phyloP scores from a whole-genome alignment of 345 rosid genomes.

The Pistacia integerrima region DNA sequence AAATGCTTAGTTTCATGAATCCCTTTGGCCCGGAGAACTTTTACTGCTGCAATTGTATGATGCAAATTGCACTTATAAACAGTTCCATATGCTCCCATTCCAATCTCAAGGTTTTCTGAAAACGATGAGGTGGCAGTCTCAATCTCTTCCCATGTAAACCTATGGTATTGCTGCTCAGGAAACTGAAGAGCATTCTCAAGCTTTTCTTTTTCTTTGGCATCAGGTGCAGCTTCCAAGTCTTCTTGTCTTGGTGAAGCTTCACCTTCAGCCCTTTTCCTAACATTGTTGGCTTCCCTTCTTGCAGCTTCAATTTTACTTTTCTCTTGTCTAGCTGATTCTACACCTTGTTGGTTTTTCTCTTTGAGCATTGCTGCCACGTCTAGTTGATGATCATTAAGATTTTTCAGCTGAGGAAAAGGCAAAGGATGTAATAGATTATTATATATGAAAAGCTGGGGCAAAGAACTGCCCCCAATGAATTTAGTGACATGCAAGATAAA shows the following conservation, averaged over 20 bases:
- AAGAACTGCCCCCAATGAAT: too few relatives aligned
- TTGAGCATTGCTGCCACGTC: conserved; percentile 62
- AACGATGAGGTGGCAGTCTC: conserved; percentile 76
- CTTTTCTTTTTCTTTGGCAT: conserved; percentile 70
- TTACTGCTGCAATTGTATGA: conserved; percentile 77
- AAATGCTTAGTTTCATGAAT: conserved; percentile 61
- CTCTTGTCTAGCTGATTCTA: conserved; percentile 58
- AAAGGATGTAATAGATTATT: background rate
- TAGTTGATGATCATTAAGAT: conserved; percentile 43
- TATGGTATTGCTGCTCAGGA: conserved; percentile 48
- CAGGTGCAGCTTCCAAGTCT: conserved; percentile 54
- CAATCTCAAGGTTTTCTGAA: conserved; percentile 66
- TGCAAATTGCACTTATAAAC: conserved; percentile 73
- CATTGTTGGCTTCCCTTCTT: conserved; percentile 48
- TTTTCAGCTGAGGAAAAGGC: conserved; percentile 43
- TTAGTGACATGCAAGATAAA: too few relatives aligned
- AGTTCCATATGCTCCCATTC: conserved; percentile 80
- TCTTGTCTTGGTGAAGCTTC: conserved; percentile 61
- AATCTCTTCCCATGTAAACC: conserved; percentile 82
- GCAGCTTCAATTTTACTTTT: conserved; percentile 62
- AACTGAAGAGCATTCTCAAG: conserved; percentile 61
- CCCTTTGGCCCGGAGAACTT: conserved; percentile 75
- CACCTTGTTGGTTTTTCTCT: conserved; percentile 46
- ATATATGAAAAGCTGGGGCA: too few relatives aligned
- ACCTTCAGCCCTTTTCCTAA: conserved; percentile 43